These are phyloP conservation scores for Dicorynia guianensis DNA, from an alignment of 306 rosid species.

Conservation along the genomic window DNA sequence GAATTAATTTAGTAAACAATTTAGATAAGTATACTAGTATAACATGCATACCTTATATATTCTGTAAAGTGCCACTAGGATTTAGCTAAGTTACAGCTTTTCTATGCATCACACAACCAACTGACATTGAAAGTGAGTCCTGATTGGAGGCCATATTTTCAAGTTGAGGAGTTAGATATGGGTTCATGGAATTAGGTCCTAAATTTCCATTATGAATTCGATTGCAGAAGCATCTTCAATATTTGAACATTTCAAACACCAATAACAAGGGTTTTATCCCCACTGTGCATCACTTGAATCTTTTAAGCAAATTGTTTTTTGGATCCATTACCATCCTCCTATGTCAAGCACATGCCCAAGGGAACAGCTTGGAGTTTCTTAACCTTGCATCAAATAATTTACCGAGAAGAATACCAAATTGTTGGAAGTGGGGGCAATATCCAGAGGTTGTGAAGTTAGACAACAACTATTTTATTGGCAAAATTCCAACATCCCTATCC, in stretches of 20 bases:
- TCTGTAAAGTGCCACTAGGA: too few species aligned
- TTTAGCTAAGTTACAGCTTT: rapidly evolving
- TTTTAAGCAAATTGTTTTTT: too few species aligned
- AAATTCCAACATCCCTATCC: slow-evolving; percentile 15
- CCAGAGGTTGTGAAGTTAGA: neutral
- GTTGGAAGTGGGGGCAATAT: slow-evolving; percentile 4
- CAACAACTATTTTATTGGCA: slow-evolving; percentile 10
- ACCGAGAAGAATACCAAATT: slow-evolving; percentile 16
- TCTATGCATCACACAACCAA: neutral
- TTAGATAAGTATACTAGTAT: too few species aligned
- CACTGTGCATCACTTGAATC: slow-evolving; percentile 2
- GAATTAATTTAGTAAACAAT: too few species aligned
- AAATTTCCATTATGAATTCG: slow-evolving; percentile 39
- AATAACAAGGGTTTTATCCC: neutral
- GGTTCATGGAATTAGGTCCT: slow-evolving; percentile 32
- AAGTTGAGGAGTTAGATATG: rapidly evolving
- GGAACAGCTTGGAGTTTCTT: neutral
- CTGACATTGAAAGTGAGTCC: slow-evolving; percentile 7
- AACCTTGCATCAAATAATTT: slow-evolving; percentile 29
- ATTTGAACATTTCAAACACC: neutral
- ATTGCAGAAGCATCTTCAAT: neutral
- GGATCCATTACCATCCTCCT: too few species aligned
- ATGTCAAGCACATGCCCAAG: too few species aligned
- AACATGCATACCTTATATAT: too few species aligned
- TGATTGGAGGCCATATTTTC: slow-evolving; percentile 39